Percentiles rank a stretch among this genome's conserved stretches.
Conservation (phyloP, 2,329 filamentous ascomycete species). For the Nannizziopsis arthrosporioides region DNA sequence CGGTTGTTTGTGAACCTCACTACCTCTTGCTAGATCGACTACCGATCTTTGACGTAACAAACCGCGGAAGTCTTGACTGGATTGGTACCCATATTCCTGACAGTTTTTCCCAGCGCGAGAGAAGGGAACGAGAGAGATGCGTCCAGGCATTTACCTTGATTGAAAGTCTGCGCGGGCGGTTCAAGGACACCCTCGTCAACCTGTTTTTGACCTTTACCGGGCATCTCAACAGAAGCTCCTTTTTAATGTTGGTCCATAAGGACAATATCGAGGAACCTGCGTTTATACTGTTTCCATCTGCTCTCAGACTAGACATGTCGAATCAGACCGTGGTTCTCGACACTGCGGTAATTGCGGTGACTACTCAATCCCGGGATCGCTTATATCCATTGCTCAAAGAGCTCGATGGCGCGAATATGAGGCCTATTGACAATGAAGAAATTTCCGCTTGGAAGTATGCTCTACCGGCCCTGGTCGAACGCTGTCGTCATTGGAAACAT, state of each 20-base stretch:
- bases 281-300: conserved; percentile 19
- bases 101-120: conserved; percentile 18
- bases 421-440: conserved; percentile 21
- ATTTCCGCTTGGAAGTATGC: conserved; percentile 24
- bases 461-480: conserved; percentile 25
- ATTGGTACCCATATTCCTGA: conserved; percentile 15
- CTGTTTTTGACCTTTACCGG: conserved; percentile 20
- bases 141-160: neutral
- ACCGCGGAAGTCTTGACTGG: conserved; percentile 15
- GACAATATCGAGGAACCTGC: conserved; percentile 14
- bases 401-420: conserved; percentile 4
- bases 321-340: conserved; percentile 23
- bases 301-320: conserved; percentile 22
- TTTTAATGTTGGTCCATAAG: conserved; percentile 12
- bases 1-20: conserved; percentile 19
- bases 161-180: conserved; percentile 14
- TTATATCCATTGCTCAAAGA: conserved; percentile 6
- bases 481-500: conserved; percentile 33
- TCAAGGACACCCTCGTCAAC: conserved; percentile 23
- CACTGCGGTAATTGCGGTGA: conserved; percentile 25
- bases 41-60: conserved; percentile 16
- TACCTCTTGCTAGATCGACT: conserved; percentile 18
- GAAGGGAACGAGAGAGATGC: conserved; percentile 13
- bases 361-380: conserved; percentile 6
- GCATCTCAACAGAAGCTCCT: conserved; percentile 10